Base-by-base conservation (phyloP, 2,329 filamentous ascomycete genomes). In the Diaporthe ampelina region DNA sequence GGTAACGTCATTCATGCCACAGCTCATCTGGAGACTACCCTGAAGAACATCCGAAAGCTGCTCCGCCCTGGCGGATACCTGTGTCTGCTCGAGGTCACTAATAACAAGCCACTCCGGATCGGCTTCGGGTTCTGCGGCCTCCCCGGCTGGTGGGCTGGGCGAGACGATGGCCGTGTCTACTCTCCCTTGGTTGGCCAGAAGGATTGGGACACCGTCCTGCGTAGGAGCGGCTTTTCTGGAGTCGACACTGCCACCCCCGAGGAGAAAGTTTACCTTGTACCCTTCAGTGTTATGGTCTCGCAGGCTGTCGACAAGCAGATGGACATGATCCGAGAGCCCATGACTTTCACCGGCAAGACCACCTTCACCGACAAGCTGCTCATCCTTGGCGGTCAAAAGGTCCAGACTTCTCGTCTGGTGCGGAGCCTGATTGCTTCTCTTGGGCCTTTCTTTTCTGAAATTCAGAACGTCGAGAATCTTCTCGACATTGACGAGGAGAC, bases 31-130 rank as follows among this genome's bases (percentile, higher is more conserved):
- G 76, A 72, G 57, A 50, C 77, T 59, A 81, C 77, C 43, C 76
- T 81, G 48, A 32, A 43, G 4, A 83, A 86, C 70, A 76, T 82
- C 0, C 81, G 85, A 0, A 75, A 75, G 0, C 76, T 88, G 0
- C 77, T 88, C 0, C 84, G 82, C 29, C 84, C 87, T 0, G 86
- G 84, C 1, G 88, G 88, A 0, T 83, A 85, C 50, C 78, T 90
- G 0, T 50, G 89, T 1, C 59, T 88, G 0, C 73, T 85, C 7
- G 88, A 90, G 74, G 76, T 85, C 2, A 81, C 79, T 0, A 57
- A 74, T 4, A 76, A 74, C 17, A 52, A 54, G 77, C 37, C 52
- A 35, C 32, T 72, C 4, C 70, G 78, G 0, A 59, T 75, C 11
- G 76, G 73, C 4, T 68, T 72, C n/a, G 74, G 79, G 19, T 78